phyloP scores from a whole-genome alignment of 2,329 filamentous ascomycete species.

The Dactylellina parvicollis region DNA sequence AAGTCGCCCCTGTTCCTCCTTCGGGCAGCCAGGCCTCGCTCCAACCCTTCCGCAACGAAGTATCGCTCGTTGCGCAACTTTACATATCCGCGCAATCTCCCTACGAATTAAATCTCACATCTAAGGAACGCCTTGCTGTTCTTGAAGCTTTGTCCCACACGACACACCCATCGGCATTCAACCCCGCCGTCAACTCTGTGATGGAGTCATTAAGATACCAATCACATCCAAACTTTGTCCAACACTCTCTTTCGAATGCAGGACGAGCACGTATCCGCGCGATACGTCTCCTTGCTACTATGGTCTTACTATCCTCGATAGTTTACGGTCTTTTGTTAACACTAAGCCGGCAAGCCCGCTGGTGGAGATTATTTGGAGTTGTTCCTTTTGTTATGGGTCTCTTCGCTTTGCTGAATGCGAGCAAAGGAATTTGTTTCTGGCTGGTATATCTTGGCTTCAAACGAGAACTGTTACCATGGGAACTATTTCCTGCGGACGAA shows the following conservation, averaged over 20 bases:
- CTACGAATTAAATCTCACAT: conserved; percentile 50
- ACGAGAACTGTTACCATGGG: conserved; percentile 49
- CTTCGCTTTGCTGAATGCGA: conserved; percentile 45
- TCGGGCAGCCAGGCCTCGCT: conserved; percentile 42
- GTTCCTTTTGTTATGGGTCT: conserved; percentile 41
- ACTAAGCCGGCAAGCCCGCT: conserved; percentile 37
- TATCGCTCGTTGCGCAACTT: conserved; percentile 42
- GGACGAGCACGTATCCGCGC: conserved; percentile 40
- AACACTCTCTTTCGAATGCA: conserved; percentile 48
- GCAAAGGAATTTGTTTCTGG: conserved; percentile 51
- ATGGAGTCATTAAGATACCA: conserved; percentile 48
- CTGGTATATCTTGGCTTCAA: conserved; percentile 48
- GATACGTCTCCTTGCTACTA: conserved; percentile 34
- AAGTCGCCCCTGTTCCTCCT: conserved; percentile 43
- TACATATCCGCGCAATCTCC: conserved; percentile 51
- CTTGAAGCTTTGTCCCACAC: conserved; percentile 51
- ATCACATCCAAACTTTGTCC: conserved; percentile 53
- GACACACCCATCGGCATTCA: conserved; percentile 47
- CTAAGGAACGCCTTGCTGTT: conserved; percentile 42
- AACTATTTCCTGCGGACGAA: conserved; percentile 46
- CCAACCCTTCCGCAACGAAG: conserved; percentile 51
- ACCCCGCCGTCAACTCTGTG: conserved; percentile 44
- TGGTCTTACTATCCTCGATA: conserved; percentile 40
- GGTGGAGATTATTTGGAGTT: conserved; percentile 51
- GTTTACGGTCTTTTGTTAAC: conserved; percentile 49